Base-by-base conservation (phyloP, 2,329 filamentous ascomycete genomes). In the Trichophyton simii region DNA sequence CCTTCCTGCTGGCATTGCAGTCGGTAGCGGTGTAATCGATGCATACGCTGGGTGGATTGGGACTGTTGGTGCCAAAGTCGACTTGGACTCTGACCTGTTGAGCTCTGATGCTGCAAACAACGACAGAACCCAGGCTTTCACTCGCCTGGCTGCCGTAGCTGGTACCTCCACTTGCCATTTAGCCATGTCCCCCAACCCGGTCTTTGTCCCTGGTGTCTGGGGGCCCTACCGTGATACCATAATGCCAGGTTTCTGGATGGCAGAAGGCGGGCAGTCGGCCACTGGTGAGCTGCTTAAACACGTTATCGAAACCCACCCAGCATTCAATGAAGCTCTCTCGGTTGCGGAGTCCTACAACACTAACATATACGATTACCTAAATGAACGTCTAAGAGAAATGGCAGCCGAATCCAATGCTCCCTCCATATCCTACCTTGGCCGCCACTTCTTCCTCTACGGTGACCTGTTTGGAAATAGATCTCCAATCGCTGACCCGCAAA, bases 41-140 rank as follows among this genome's bases (percentile, higher is more conserved):
- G 94, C 94, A 18, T 99, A 99, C 70, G 94, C 94, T 63, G 94
- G 94, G 65, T 99, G 94, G 94, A 94, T 99, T 67, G 94, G 94
- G 64, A 97, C 94, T 0, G 94, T 99, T n/a, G 94, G 94, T 62
- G 92, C 94, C 63, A 96, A 96, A 75, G 89, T 96, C 68, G 83
- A 90, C 66, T 82, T 95, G 15, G 80, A 81, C 46, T 77, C 80
- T 62, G 83, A 87, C 61, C 82, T 87, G 57, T 80, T 92, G 44
- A 86, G 87, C 71, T 79, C 83, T 63, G 82, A 82, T 41, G 80
- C 82, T 3, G 82, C 88, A 1, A 85, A 87, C 70, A 95, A 95
- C 75, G 90, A 95, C 71, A 83, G 94, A n/a, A 83, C 87, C 1
- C 91, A 96, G 75, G 92, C 92, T 4, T 97, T 96, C 70, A 91